Evolutionary conservation across 306 rosid species (phyloP).

Genomic region (Mimosa pudica): DNA sequence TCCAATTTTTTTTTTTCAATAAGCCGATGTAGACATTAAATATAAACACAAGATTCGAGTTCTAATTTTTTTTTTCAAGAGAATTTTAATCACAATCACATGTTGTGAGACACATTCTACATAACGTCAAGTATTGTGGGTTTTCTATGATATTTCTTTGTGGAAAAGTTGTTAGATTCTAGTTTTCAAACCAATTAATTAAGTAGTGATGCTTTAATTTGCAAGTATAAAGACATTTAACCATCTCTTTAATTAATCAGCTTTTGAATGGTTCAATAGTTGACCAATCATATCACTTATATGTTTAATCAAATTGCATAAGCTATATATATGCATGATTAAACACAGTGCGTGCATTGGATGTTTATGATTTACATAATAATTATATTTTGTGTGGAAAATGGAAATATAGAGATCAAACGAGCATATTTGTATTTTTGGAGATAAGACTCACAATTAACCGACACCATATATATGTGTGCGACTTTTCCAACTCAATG

Average conservation of each 20-base stretch:
- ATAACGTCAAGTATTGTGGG: neutral
- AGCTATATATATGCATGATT: neutral
- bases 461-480: neutral
- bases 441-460: neutral
- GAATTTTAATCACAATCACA: too few relatives aligned
- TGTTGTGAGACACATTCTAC: too few relatives aligned
- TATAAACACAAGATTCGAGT: too few relatives aligned
- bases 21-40: too few relatives aligned
- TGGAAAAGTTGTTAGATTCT: conserved; percentile 17
- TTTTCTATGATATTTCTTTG: neutral
- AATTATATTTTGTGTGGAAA: neutral
- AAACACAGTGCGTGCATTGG: neutral
- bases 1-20: neutral
- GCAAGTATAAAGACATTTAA: conserved; percentile 26
- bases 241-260: neutral
- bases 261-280: conserved; percentile 5
- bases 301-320: neutral
- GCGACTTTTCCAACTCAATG: neutral
- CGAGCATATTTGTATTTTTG: neutral
- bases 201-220: neutral
- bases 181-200: neutral
- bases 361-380: neutral
- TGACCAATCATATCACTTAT: neutral
- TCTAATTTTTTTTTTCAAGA: too few relatives aligned
- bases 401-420: neutral